Evolutionary conservation across 129 eudicot genomes (phyloP), one percentile per base, ranked within the genome.

Genomic region (Pittosporum tobira): DNA sequence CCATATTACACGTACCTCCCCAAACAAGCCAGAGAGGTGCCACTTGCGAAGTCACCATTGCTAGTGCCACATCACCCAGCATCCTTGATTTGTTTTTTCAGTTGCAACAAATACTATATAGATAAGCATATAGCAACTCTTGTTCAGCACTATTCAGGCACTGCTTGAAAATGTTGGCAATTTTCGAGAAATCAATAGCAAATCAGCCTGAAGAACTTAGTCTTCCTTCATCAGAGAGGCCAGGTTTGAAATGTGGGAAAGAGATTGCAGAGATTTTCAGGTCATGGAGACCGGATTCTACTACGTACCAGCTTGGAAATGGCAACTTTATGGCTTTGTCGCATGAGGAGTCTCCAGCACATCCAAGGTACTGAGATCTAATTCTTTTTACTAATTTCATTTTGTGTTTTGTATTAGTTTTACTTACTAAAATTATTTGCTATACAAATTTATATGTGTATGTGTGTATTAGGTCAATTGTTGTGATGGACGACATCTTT

Each of bases 311-410:
- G 69, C 68, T 77, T 40, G 31, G 66, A 42, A 68, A 71, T 64
- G 81, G 65, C 50, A 77, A 75, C 62, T 73, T 81, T 71, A 58
- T 77, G 79, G 81, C 81, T 57, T 31, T 77, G 61, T 74, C 81
- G n/a, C 73, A 67, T 64, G 65, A 67, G 65, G 79, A 77, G 21
- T 51, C 27, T 53, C 73, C 75, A 57, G 55, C 66, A 51, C 59
- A 65, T 52, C 75, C 77, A 54, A 76, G 83, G 80, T 80, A 62
- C 31, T 27, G 36, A 3, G 27, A 28, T 59, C 26, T 37, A 21
- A 3, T 54, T 50, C 25, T 46, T 25, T 31, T 47, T 28, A 3
- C 12, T 27, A 34, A 40, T 27, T n/a, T 52, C 40, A 26, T 25
- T 13, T 9, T 19, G 9, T 5, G 40, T 25, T 53, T 25, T 56